Evolutionary conservation across 306 rosid species (phyloP), one percentile per base, ranked within the genome.

Genomic region (Leucaena leucocephala): DNA sequence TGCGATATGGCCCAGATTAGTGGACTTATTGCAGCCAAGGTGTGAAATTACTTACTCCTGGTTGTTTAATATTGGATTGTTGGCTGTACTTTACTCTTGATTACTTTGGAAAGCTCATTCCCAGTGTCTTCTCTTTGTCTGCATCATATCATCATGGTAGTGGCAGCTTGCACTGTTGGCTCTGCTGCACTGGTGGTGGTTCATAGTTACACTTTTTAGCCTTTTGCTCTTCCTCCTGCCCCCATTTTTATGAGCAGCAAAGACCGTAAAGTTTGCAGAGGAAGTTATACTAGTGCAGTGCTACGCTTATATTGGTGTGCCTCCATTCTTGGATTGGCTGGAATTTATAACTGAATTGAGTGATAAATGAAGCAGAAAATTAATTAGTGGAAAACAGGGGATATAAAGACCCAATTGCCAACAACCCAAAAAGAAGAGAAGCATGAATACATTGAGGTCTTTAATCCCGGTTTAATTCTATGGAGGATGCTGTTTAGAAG

Each of bases 1-100:
- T 92, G 97, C 75, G 98, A 92, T 81, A 94, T 94, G 97, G 98
- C 98, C 22, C 97, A 92, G 82, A 90, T 94, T 72, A 94, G 98
- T 76, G 97, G 98, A n/a, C 78, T 94, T 34, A 80, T 92, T 33
- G 97, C 94, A 8, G 97, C 97, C 27, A 92, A 92, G 97, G 98
- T 94, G 74, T 80, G 94, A 85, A 78, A 38, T 64, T 13, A n/a
- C 50, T 70, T 63, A 42, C 74, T 69, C 27, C 11, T 21, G 52
- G 45, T 71, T 19, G 58, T 48, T 35, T 12, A 61, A 6, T 4
- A 27, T 49, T 59, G 40, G 7, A 55, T n/a, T 13, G 4, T 33
- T 33, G n/a, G 57, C 57, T 14, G 5, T 36, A 57, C 8, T 8
- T n/a, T 76, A 40, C 57, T 22, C 34, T 9, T 19, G 0, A 12